Evolutionary conservation across 169 alveolate genomes (phyloP).

Genomic region (Eimeria necatrix): DNA sequence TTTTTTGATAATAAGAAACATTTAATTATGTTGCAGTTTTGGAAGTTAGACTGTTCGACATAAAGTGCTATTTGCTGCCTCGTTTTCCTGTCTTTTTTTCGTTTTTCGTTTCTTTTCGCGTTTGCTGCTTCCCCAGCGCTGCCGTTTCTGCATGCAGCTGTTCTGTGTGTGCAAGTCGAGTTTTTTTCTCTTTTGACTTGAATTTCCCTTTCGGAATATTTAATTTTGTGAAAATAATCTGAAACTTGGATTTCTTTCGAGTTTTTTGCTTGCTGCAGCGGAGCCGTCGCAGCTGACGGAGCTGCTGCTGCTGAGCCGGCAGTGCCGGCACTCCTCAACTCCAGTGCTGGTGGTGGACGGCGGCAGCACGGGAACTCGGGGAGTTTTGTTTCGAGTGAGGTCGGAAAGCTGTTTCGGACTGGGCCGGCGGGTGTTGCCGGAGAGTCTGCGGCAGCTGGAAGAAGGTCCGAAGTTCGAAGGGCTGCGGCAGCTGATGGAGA

Average conservation of each 20-base stretch:
- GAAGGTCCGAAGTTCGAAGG: slow-evolving; percentile 53
- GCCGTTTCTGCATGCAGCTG: too few species aligned
- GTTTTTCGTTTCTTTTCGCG: too few species aligned
- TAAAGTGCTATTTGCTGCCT: too few species aligned
- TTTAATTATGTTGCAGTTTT: too few species aligned
- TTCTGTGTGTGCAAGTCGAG: too few species aligned
- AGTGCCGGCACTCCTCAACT: background rate
- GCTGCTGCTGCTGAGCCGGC: background rate
- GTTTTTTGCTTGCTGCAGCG: background rate
- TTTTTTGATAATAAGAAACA: too few species aligned
- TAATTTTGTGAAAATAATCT: too few species aligned
- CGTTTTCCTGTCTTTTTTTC: too few species aligned
- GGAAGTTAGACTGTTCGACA: too few species aligned
- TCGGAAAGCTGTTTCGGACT: slow-evolving; percentile 33
- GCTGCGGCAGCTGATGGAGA: slow-evolving; percentile 41
- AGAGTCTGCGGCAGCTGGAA: background rate
- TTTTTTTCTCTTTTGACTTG: too few species aligned
- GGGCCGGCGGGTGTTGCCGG: slow-evolving; percentile 39
- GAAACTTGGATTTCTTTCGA: background rate
- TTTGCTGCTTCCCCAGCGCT: too few species aligned
- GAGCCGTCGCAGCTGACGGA: slow-evolving; percentile 23
- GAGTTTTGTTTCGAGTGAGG: background rate
- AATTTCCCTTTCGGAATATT: too few species aligned
- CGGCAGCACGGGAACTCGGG: slow-evolving; percentile 69
- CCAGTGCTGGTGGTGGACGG: slow-evolving; percentile 59